Evolutionary conservation across 2,329 filamentous ascomycete species (phyloP), one percentile per base, ranked within the genome.

Genomic region (Venturia oleaginea): DNA sequence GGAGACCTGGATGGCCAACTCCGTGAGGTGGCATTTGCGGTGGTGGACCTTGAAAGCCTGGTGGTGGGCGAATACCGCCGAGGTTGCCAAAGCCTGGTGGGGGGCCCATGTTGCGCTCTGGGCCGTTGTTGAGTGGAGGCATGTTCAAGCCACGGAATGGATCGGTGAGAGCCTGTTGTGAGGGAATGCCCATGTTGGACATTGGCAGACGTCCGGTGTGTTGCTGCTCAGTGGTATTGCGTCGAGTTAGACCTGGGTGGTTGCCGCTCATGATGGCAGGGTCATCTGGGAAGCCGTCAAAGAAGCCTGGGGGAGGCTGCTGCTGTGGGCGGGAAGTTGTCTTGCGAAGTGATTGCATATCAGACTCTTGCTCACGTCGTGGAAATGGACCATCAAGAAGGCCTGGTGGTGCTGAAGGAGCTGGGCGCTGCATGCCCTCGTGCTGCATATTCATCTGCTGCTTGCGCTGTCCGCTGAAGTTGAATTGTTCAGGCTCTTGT

Each of bases 141-240:
- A 55, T 40, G 37, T 60, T 60, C 62, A 63, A 59, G 30, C 60
- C 43, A 27, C 62, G 62, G 51, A 63, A 63, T 22, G 42, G 63
- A 30, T 61, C 63, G 22, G 57, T n/a, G 8, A 55, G 63, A 30
- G 63, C 63, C 17, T 59, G 51, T 22, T 62, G 59, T n/a, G 64
- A 62, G 13, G 64, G 64, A 34, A 65, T 65, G 40, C 64, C 64
- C 64, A 65, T 62, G 32, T 65, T 65, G 4, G 59, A 65, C 30
- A 62, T 51, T 27, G 57, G 64, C 5, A 43, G 32, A 19, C 46
- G 64, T 54, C 37, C 22, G 13, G 57, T 61, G n/a, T 48, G 37
- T 15, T 57, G 34, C 27, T 40, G 57, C 17, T 61, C 59, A 10
- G 63, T 46, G 22, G 63, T 64, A 37, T 64, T 64, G 51, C 63